phyloP scores from a whole-genome alignment of 192 early-diverging fungal species.

The Umbelopsis sp. region DNA sequence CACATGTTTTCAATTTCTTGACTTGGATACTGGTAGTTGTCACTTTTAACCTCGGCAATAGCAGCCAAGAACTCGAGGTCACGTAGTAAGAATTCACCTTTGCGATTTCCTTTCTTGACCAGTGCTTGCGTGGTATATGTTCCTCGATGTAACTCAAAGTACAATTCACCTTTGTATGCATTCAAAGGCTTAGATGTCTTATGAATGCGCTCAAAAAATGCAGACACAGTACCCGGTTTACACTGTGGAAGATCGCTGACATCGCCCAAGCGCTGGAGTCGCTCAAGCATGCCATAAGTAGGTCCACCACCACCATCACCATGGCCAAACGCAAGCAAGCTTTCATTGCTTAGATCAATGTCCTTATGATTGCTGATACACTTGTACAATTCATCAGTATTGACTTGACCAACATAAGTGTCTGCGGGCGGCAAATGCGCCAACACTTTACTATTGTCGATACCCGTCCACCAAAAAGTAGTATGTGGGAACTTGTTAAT shows the following conservation, averaged over 20 bases:
- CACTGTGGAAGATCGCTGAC: constrained; percentile 77
- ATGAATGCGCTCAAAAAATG: constrained; percentile 85
- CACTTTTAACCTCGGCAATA: constrained; percentile 36
- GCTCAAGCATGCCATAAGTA: constrained; percentile 79
- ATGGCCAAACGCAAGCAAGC: constrained; percentile 87
- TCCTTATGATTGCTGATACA: constrained; percentile 88
- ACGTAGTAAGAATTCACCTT: constrained; percentile 81
- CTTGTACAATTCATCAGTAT: constrained; percentile 36
- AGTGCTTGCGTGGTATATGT: constrained; percentile 94
- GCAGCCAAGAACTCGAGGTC: constrained; percentile 82
- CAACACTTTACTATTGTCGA: constrained; percentile 80
- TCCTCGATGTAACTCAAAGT: constrained; percentile 98
- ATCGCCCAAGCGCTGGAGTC: constrained; percentile 71
- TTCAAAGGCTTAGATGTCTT: constrained; percentile 69
- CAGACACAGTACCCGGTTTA: constrained; percentile 72
- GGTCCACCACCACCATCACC: constrained; percentile 98
- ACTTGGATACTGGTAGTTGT: constrained; percentile 62
- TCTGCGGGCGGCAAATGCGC: constrained; percentile 42
- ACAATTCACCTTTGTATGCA: constrained; percentile 95
- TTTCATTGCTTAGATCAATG: constrained; percentile 81
- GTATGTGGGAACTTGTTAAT: constrained; percentile 99
- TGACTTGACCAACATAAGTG: constrained; percentile 32
- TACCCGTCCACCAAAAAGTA: constrained; percentile 93
- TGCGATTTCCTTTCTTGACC: constrained; percentile 87
- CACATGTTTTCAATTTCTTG: constrained; percentile 80